These are phyloP conservation scores for Pythium plurisporium DNA, from an alignment of 352 stramenopile genomes.

Conservation along the genomic window DNA sequence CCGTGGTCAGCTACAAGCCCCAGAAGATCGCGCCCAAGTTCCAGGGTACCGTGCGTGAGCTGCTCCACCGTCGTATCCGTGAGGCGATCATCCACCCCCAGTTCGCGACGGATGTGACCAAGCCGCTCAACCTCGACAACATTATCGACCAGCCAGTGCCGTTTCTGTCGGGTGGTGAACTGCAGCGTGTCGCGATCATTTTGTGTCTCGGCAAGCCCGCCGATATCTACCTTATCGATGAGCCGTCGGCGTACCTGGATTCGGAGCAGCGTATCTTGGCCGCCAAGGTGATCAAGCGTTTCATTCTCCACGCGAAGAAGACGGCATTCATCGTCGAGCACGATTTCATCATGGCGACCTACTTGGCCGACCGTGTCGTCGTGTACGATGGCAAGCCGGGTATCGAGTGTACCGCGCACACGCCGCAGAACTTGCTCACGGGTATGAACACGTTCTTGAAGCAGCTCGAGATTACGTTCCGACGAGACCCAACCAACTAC, in stretches of 20 bases:
- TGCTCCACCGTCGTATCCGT: slow-evolving; percentile 97
- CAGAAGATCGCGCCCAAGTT: slow-evolving; percentile 98
- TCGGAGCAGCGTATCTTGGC: slow-evolving; percentile 99
- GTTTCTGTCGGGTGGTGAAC: slow-evolving; percentile 97
- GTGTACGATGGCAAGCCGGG: slow-evolving; percentile 95
- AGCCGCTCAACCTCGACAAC: slow-evolving; percentile 96
- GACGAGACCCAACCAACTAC: slow-evolving; percentile 98
- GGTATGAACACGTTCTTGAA: slow-evolving; percentile 99
- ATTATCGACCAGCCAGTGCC: slow-evolving; percentile 99
- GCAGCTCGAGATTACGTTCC: slow-evolving; percentile 98
- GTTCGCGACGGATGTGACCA: slow-evolving; percentile 99
- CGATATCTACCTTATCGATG: slow-evolving; percentile 99
- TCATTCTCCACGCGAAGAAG: slow-evolving; percentile 99
- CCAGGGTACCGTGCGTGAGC: slow-evolving; percentile 94
- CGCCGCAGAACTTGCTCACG: slow-evolving; percentile 92
- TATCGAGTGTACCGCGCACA: slow-evolving; percentile 96
- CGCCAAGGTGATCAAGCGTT: slow-evolving; percentile 99
- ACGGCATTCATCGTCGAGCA: slow-evolving; percentile 99
- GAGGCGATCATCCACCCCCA: slow-evolving; percentile 98
- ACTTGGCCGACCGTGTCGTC: slow-evolving; percentile 96
- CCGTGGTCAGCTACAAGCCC: slow-evolving; percentile 97
- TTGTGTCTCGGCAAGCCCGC: slow-evolving; percentile 97
- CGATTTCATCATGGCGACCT: slow-evolving; percentile 99
- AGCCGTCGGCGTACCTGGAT: slow-evolving; percentile 99
- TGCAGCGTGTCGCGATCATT: slow-evolving; percentile 98